Conservation (phyloP, 805 yeast species). For the Yarrowia alimentaria region DNA sequence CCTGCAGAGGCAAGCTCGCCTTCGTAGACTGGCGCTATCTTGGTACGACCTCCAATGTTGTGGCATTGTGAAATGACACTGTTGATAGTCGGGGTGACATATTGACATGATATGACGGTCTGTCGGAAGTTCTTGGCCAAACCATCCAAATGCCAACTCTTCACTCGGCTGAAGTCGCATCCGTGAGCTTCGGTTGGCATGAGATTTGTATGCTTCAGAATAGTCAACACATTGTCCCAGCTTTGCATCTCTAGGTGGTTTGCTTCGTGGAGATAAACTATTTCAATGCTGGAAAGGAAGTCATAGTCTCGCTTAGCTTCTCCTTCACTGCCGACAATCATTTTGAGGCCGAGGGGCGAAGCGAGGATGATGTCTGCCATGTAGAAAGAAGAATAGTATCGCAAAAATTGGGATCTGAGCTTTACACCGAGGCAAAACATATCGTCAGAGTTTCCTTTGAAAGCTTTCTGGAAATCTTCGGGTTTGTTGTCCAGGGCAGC, state of each 20-base stretch:
- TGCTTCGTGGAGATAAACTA: slow-evolving; percentile 75
- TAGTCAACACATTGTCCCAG: slow-evolving; percentile 75
- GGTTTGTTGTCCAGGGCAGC: slow-evolving; percentile 61
- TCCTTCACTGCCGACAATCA: slow-evolving; percentile 67
- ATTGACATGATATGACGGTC: slow-evolving; percentile 71
- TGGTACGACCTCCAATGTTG: slow-evolving; percentile 43
- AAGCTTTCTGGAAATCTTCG: slow-evolving; percentile 72
- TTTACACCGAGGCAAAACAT: slow-evolving; percentile 89
- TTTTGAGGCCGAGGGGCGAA: slow-evolving; percentile 83
- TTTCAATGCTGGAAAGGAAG: slow-evolving; percentile 84
- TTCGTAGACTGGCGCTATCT: slow-evolving; percentile 45
- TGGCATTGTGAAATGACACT: slow-evolving; percentile 46
- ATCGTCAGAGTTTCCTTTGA: slow-evolving; percentile 89
- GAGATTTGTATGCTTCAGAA: slow-evolving; percentile 66
- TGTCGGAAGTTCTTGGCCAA: slow-evolving; percentile 73
- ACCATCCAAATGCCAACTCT: slow-evolving; percentile 91
- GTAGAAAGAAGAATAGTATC: slow-evolving; percentile 79
- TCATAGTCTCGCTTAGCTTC: slow-evolving; percentile 62
- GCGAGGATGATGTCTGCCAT: slow-evolving; percentile 84
- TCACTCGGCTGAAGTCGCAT: slow-evolving; percentile 85
- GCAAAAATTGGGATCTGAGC: slow-evolving; percentile 81
- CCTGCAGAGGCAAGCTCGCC: slow-evolving; percentile 67
- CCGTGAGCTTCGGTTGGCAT: slow-evolving; percentile 77
- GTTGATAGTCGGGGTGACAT: slow-evolving; percentile 76
- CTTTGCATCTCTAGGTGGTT: slow-evolving; percentile 89